Percentiles rank a stretch among this genome's conserved stretches.
Conservation (phyloP, 495 filamentous ascomycete genomes). For the Choiromyces venosus region DNA sequence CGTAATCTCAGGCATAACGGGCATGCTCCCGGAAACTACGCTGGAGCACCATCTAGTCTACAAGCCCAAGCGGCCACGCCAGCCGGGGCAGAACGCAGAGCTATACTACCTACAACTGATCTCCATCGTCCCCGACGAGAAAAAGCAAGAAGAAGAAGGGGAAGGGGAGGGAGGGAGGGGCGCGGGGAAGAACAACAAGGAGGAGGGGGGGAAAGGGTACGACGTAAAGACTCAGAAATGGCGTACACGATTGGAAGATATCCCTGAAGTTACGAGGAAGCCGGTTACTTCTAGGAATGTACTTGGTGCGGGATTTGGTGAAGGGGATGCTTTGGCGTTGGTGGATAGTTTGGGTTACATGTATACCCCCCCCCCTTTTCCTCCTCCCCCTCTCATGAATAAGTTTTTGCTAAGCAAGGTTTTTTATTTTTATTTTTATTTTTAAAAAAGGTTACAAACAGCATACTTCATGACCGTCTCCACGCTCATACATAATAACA, state of each 20-base stretch:
- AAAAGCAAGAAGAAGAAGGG: background rate
- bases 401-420: background rate
- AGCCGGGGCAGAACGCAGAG: conserved; percentile 31
- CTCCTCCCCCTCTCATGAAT: background rate
- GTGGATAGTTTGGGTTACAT: conserved; percentile 46
- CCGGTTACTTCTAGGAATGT: conserved; percentile 44
- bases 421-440: too few relatives aligned
- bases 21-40: conserved; percentile 58
- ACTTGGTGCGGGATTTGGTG: conserved; percentile 41
- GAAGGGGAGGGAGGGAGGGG: conserved; percentile 5
- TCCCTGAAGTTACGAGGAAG: conserved; percentile 46
- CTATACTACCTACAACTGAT: conserved; percentile 47
- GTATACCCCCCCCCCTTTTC: conserved; percentile 28
- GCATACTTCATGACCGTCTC: conserved; percentile 47
- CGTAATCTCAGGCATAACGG: conserved; percentile 61
- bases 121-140: conserved; percentile 28
- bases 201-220: conserved; percentile 21
- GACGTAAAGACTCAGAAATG: conserved; percentile 43
- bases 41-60: conserved; percentile 61
- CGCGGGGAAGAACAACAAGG: background rate
- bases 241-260: conserved; percentile 46
- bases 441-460: conserved; percentile 44
- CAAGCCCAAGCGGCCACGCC: conserved; percentile 53
- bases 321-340: conserved; percentile 46
- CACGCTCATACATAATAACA: conserved; percentile 47